Conservation (phyloP, 495 filamentous ascomycete species). For the Podospora appendiculata region DNA sequence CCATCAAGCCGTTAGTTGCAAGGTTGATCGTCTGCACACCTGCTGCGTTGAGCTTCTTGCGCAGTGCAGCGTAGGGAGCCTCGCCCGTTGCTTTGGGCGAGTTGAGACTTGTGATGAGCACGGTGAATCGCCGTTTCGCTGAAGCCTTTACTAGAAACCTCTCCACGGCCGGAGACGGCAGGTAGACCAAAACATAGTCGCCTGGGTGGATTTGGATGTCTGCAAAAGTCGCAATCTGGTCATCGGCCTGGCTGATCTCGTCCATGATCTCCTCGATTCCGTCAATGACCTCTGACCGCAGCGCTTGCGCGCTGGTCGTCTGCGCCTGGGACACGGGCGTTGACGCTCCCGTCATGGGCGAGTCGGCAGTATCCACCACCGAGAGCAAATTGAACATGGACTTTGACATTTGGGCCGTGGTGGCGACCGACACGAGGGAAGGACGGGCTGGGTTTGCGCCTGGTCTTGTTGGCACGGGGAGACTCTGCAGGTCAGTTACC, state of each 20-base stretch:
- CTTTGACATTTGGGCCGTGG: constrained; percentile 47
- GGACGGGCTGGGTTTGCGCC: constrained; percentile 19
- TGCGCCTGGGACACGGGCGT: constrained; percentile 32
- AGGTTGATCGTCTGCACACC: constrained; percentile 78
- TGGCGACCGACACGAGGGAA: constrained; percentile 40
- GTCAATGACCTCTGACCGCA: constrained; percentile 76
- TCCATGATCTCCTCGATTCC: constrained; percentile 89
- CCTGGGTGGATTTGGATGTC: constrained; percentile 85
- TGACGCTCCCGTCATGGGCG: constrained; percentile 34
- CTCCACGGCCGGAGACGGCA: constrained; percentile 73
- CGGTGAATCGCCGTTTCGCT: constrained; percentile 76
- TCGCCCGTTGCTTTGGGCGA: constrained; percentile 36
- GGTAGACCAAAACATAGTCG: constrained; percentile 81
- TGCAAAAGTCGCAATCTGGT: constrained; percentile 78
- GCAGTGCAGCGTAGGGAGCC: constrained; percentile 43
- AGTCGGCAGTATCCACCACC: constrained; percentile 11
- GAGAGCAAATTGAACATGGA: constrained; percentile 82
- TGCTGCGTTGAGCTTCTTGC: constrained; percentile 64
- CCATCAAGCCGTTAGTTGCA: constrained; percentile 76
- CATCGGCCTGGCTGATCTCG: constrained; percentile 79
- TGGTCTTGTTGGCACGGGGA: constrained; percentile 22
- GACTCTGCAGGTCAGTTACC: constrained; percentile 21
- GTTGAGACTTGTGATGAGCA: constrained; percentile 60
- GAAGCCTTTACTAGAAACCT: constrained; percentile 80
- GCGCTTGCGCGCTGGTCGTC: constrained; percentile 40